A percentile compares a stretch with the other conserved stretches of the same genome.
These are phyloP conservation scores for Saturnispora dispora DNA, from an alignment of 805 yeast genomes.

Conservation along the genomic window DNA sequence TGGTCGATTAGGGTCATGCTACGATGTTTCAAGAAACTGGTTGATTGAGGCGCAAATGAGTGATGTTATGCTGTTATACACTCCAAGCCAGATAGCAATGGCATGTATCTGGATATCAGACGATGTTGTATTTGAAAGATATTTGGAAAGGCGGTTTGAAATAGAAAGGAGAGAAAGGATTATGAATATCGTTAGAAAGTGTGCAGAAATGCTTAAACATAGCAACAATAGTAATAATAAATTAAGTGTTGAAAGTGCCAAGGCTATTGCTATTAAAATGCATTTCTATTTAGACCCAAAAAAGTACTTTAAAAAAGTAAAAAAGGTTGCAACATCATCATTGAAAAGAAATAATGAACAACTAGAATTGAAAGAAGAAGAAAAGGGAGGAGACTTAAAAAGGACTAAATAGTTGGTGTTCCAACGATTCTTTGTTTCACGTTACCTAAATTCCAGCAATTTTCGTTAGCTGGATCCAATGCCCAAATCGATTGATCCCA, in stretches of 20 bases:
- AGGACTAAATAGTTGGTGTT: conserved; percentile 34
- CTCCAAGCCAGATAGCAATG: conserved; percentile 94
- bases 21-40: conserved; percentile 56
- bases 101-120: conserved; percentile 71
- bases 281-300: conserved; percentile 55
- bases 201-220: conserved; percentile 38
- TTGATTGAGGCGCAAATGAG: conserved; percentile 37
- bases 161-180: neutral
- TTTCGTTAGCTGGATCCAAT: conserved; percentile 30
- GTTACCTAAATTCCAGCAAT: conserved; percentile 43
- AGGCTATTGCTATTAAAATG: conserved; percentile 51
- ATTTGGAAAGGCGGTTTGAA: conserved; percentile 36
- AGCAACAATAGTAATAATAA: conserved; percentile 23
- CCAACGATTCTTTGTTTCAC: conserved; percentile 48
- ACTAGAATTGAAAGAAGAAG: conserved; percentile 1
- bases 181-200: conserved; percentile 36
- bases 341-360: neutral
- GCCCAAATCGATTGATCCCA: conserved; percentile 66
- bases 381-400: neutral
- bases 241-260: conserved; percentile 54
- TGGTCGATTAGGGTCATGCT: conserved; percentile 54
- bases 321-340: conserved; percentile 3
- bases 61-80: conserved; percentile 66
- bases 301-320: conserved; percentile 14
- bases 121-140: conserved; percentile 52